Conservation (phyloP, 306 rosid species). For the Delonix regia region DNA sequence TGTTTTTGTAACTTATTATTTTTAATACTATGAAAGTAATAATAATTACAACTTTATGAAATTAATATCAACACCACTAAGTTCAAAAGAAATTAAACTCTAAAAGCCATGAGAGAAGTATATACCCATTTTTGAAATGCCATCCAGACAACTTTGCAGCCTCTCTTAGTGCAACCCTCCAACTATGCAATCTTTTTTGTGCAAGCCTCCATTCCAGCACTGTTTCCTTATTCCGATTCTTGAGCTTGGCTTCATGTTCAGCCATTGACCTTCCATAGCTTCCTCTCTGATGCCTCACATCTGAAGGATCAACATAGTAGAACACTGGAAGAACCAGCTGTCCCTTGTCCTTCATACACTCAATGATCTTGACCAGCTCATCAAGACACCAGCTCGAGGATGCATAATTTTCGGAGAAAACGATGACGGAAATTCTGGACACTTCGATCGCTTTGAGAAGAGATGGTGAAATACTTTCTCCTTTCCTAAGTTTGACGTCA, state of each 20-base stretch:
- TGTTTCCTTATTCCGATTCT: not conserved
- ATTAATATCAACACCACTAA: too few species aligned
- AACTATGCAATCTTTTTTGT: not conserved
- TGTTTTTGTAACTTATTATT: too few species aligned
- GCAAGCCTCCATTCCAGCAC: not conserved
- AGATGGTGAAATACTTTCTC: not conserved
- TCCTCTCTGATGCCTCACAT: slow-evolving; percentile 27
- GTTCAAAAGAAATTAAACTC: too few species aligned
- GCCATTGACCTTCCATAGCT: slow-evolving; percentile 28
- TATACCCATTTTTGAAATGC: slow-evolving; percentile 36
- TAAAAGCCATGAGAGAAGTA: not conserved
- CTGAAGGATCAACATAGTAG: slow-evolving; percentile 33
- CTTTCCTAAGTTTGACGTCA: slow-evolving; percentile 27
- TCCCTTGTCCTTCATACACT: slow-evolving; percentile 25
- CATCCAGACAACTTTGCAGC: slow-evolving; percentile 40
- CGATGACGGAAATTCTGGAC: slow-evolving; percentile 31
- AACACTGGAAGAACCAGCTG: slow-evolving; percentile 28
- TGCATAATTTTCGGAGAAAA: slow-evolving; percentile 35
- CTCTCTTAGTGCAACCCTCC: slow-evolving; percentile 18
- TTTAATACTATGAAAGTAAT: too few species aligned
- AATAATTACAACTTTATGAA: too few species aligned
- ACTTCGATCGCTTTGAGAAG: slow-evolving; percentile 33
- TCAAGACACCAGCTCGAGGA: slow-evolving; percentile 37
- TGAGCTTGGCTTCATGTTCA: not conserved
- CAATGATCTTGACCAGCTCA: slow-evolving; percentile 30